phyloP scores from a whole-genome alignment of 176 grass and related monocot genomes.

The Carex parvula region DNA sequence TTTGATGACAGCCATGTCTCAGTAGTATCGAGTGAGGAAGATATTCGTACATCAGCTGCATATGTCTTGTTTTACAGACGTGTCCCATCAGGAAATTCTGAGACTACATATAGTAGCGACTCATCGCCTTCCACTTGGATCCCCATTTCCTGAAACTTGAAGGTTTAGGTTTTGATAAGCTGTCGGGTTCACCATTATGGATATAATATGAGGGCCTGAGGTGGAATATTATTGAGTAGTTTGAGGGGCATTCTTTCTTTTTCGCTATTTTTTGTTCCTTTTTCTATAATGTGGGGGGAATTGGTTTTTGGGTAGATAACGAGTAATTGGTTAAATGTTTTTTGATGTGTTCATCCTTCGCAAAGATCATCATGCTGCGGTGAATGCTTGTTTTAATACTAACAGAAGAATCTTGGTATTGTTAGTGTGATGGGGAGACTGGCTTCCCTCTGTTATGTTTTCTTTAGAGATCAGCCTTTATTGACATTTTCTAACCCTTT shows the following conservation, averaged over 20 bases:
- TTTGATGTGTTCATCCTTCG: constrained; percentile 6
- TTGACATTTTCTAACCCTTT: neutral
- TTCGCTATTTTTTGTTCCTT: constrained; percentile 20
- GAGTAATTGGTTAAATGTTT: constrained; percentile 13
- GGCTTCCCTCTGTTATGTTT: neutral
- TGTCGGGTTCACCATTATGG: neutral
- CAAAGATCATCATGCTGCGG: neutral
- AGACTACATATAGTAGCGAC: constrained; percentile 33
- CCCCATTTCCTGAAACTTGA: constrained; percentile 13
- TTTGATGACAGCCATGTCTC: constrained; percentile 98
- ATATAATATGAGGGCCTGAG: neutral
- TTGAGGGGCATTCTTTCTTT: neutral
- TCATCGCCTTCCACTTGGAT: constrained; percentile 18
- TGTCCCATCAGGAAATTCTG: constrained; percentile 27
- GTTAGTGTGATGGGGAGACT: neutral
- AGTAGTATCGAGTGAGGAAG: constrained; percentile 53
- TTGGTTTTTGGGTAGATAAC: neutral
- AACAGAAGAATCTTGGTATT: constrained; percentile 1
- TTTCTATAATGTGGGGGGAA: neutral
- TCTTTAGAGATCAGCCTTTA: neutral
- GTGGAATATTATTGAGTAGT: neutral
- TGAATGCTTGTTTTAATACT: neutral
- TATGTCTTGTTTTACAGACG: constrained; percentile 86
- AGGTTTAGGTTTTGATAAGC: neutral
- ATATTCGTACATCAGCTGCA: constrained; percentile 70